Evolutionary conservation across 2,329 filamentous ascomycete species (phyloP).

Genomic region (Aurifilum marmelostoma): DNA sequence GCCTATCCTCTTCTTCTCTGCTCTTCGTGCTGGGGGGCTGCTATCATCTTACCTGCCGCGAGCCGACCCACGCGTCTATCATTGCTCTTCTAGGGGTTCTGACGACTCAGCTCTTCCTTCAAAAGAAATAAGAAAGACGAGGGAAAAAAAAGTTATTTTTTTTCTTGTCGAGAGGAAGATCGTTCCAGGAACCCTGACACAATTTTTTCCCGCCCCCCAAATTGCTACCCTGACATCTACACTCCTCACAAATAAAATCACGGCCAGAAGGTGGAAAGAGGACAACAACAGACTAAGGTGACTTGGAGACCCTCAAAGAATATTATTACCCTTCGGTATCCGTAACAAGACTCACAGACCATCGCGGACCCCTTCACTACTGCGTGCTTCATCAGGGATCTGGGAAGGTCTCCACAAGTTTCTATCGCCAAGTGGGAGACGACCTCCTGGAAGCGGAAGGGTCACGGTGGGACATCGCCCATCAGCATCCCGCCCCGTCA

Average conservation of each 20-base stretch:
- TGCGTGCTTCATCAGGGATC: constrained; percentile 9
- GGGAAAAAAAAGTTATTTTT: background rate
- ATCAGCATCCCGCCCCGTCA: constrained; percentile 4
- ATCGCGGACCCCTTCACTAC: background rate
- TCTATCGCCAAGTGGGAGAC: constrained; percentile 13
- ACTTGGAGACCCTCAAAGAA: constrained; percentile 4
- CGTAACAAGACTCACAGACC: constrained; percentile 12
- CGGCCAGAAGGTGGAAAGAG: background rate
- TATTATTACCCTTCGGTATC: constrained; percentile 19
- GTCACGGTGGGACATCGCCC: constrained; percentile 15
- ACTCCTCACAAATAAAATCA: background rate
- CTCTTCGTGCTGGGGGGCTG: background rate
- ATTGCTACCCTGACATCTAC: background rate
- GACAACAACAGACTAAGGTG: background rate
- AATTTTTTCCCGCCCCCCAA: background rate
- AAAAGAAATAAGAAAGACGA: background rate
- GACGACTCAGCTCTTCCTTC: constrained; percentile 4
- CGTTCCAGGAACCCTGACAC: too few relatives aligned
- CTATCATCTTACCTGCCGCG: background rate
- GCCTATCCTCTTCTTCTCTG: background rate
- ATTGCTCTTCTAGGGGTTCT: background rate
- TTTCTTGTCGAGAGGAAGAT: too few relatives aligned
- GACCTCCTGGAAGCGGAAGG: constrained; percentile 22
- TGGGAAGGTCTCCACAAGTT: constrained; percentile 11
- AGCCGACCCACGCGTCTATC: constrained; percentile 4